Conservation (phyloP, 352 stramenopile species). For the Phytophthora parvispora region DNA sequence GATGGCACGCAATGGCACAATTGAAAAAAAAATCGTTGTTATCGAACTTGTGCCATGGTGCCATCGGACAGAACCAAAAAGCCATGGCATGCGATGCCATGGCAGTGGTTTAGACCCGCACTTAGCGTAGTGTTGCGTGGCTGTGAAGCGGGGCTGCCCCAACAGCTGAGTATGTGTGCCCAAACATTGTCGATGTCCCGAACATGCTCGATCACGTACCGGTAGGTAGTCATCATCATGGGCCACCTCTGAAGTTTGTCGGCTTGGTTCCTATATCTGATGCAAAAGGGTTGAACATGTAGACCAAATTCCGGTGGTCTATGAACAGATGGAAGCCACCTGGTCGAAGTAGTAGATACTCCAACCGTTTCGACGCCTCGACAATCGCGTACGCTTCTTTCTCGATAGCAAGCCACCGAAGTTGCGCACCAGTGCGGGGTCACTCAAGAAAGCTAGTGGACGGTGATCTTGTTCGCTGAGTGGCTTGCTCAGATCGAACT, state of each 20-base stretch:
- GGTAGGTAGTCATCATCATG: conserved; percentile 16
- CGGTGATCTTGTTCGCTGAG: conserved; percentile 3
- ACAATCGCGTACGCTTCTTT: conserved; percentile 28
- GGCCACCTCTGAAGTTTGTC: conserved; percentile 31
- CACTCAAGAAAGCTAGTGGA: conserved; percentile 7
- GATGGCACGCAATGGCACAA: background rate
- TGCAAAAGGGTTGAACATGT: conserved; percentile 27
- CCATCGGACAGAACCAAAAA: background rate
- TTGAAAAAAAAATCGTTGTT: background rate
- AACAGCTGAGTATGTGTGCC: conserved; percentile 11
- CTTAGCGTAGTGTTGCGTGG: background rate
- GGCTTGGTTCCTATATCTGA: conserved; percentile 13
- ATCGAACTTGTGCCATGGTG: background rate
- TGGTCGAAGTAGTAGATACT: conserved; percentile 23
- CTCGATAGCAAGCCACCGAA: conserved; percentile 26
- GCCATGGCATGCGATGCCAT: background rate
- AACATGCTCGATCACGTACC: conserved; percentile 33
- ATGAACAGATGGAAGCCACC: conserved; percentile 28
- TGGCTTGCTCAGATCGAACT: background rate
- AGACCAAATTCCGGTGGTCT: conserved; percentile 34
- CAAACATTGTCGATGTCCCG: conserved; percentile 9
- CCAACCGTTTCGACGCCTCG: conserved; percentile 2
- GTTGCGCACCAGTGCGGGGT: conserved; percentile 4
- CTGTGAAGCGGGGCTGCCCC: background rate
- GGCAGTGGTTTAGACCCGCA: background rate